Conservation (phyloP, 352 stramenopile genomes). For the Blastocystis sp. region DNA sequence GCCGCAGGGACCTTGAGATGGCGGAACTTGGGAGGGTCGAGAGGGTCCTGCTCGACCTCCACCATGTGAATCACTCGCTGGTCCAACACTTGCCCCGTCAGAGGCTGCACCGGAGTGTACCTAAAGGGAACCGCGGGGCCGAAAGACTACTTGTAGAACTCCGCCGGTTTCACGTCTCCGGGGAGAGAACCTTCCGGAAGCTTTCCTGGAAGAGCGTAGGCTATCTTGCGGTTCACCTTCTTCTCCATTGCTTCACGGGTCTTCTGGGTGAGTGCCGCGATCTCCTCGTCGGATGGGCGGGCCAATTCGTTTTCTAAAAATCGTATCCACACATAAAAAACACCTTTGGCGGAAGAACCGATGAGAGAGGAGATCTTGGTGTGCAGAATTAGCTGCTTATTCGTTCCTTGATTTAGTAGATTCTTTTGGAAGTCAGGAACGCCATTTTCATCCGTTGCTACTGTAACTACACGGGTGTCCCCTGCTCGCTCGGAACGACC, state of each 20-base stretch:
- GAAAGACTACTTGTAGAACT: conserved; percentile 67
- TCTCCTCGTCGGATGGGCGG: conserved; percentile 70
- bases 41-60: conserved; percentile 92
- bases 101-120: conserved; percentile 68
- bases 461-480: conserved; percentile 73
- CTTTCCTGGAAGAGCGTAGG: conserved; percentile 60
- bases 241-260: conserved; percentile 78
- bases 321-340: neutral
- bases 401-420: conserved; percentile 88
- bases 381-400: conserved; percentile 63
- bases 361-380: conserved; percentile 1
- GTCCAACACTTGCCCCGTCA: conserved; percentile 63
- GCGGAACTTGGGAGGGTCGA: conserved; percentile 97
- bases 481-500: conserved; percentile 77
- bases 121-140: neutral
- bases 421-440: conserved; percentile 83
- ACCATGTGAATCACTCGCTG: conserved; percentile 97
- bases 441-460: conserved; percentile 83
- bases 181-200: conserved; percentile 26
- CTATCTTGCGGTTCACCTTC: conserved; percentile 78
- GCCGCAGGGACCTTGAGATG: conserved; percentile 89
- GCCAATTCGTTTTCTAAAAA: conserved; percentile 66
- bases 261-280: conserved; percentile 69
- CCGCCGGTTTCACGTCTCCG: conserved; percentile 72
- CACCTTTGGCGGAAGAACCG: neutral